Conservation (phyloP, 495 filamentous ascomycete genomes). For the Evansstolkia leycettana region DNA sequence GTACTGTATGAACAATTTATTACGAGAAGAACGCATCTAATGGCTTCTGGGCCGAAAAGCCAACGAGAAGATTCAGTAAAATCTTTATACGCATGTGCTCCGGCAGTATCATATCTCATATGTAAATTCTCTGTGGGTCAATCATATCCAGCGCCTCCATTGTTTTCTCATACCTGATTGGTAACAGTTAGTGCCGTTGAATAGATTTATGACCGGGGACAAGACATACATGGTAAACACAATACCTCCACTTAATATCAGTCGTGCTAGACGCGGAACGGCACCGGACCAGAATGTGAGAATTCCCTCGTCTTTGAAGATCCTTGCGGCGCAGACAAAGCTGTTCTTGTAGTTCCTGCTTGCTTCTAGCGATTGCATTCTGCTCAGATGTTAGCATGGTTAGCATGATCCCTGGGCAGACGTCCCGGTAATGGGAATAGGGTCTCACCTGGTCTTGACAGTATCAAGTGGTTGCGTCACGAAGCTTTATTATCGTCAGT, state of each 20-base stretch:
- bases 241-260: conserved; percentile 88
- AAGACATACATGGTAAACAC: conserved; percentile 81
- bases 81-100: no score
- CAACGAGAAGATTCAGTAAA: no score
- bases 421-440: no score
- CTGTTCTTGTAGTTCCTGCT: conserved; percentile 75
- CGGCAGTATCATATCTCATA: conserved; percentile 32
- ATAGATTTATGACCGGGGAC: not conserved
- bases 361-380: conserved; percentile 96
- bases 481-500: no score
- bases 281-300: conserved; percentile 92
- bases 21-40: no score
- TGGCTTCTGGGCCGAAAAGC: no score
- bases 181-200: conserved; percentile 5
- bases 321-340: conserved; percentile 68
- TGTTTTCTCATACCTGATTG: conserved; percentile 80
- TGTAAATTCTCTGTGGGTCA: conserved; percentile 77
- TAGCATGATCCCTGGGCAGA: no score
- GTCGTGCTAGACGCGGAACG: conserved; percentile 65
- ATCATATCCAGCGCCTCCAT: conserved; percentile 75
- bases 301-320: conserved; percentile 81
- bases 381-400: conserved; percentile 14
- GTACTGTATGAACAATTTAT: no score
- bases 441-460: conserved; percentile 82
- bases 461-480: conserved; percentile 86